A percentile compares a stretch with the other conserved stretches of the same genome.
Conservation (phyloP, 805 yeast genomes). For the Cyberlindnera lachancei region DNA sequence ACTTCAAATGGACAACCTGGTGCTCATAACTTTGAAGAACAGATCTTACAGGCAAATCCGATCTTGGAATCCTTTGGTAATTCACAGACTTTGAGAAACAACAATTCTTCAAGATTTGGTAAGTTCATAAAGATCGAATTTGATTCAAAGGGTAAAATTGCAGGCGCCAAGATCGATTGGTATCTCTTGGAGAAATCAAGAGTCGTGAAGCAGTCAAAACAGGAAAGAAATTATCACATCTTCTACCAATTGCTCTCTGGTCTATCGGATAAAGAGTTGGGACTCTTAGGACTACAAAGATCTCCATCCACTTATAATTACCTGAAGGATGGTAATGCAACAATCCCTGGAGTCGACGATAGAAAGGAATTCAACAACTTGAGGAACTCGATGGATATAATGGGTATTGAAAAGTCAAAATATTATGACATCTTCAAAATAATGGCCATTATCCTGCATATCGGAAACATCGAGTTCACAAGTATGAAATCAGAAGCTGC, state of each 20-base stretch:
- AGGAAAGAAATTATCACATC: conserved; percentile 89
- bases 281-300: conserved; percentile 36
- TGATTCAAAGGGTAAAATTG: conserved; percentile 50
- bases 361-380: conserved; percentile 56
- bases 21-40: conserved; percentile 56
- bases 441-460: conserved; percentile 69
- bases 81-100: conserved; percentile 89
- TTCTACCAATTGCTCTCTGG: conserved; percentile 85
- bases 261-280: conserved; percentile 40
- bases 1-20: conserved; percentile 33
- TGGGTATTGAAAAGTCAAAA: conserved; percentile 59
- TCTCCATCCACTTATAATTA: conserved; percentile 42
- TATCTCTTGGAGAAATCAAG: conserved; percentile 90
- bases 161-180: conserved; percentile 93
- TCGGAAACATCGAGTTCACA: conserved; percentile 77
- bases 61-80: conserved; percentile 94
- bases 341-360: conserved; percentile 75
- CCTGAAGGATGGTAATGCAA: conserved; percentile 43
- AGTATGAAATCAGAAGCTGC: conserved; percentile 75
- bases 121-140: conserved; percentile 88
- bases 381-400: conserved; percentile 56
- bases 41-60: conserved; percentile 90
- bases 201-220: conserved; percentile 64
- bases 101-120: conserved; percentile 95
- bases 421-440: conserved; percentile 52